Conservation (phyloP, 2,329 filamentous ascomycete genomes). For the Pseudopyricularia javanii region DNA sequence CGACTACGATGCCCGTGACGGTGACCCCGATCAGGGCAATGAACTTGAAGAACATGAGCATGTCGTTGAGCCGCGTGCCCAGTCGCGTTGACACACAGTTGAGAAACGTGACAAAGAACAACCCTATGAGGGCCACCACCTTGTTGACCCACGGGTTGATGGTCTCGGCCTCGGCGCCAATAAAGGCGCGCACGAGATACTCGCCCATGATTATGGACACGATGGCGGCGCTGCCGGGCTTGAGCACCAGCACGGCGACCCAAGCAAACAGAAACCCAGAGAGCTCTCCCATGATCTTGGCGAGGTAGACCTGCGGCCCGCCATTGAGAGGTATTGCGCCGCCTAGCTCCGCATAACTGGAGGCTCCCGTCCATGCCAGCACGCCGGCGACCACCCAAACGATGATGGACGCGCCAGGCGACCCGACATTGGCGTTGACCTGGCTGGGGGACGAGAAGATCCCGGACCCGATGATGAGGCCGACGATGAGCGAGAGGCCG, state of each 20-base stretch:
- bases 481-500: conserved; percentile 79
- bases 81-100: conserved; percentile 88
- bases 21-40: conserved; percentile 78
- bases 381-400: conserved; percentile 88
- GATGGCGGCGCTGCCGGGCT: conserved; percentile 87
- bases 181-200: conserved; percentile 79
- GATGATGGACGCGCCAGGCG: conserved; percentile 78
- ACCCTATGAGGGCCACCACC: conserved; percentile 64
- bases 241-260: conserved; percentile 87
- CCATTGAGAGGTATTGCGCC: conserved; percentile 94
- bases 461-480: conserved; percentile 88
- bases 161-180: conserved; percentile 74
- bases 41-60: conserved; percentile 97
- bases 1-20: conserved; percentile 79
- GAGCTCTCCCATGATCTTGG: conserved; percentile 92
- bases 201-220: conserved; percentile 97
- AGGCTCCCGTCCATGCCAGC: conserved; percentile 88
- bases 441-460: conserved; percentile 93
- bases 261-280: conserved; percentile 92
- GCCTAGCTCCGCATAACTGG: conserved; percentile 90
- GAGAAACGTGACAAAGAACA: conserved; percentile 66
- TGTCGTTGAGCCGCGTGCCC: conserved; percentile 75
- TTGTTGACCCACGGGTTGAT: conserved; percentile 86
- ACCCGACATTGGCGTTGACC: conserved; percentile 84
- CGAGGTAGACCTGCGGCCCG: conserved; percentile 83